Evolutionary conservation across 2,329 filamentous ascomycete species (phyloP).

Genomic region (Fusarium guadeloupense): DNA sequence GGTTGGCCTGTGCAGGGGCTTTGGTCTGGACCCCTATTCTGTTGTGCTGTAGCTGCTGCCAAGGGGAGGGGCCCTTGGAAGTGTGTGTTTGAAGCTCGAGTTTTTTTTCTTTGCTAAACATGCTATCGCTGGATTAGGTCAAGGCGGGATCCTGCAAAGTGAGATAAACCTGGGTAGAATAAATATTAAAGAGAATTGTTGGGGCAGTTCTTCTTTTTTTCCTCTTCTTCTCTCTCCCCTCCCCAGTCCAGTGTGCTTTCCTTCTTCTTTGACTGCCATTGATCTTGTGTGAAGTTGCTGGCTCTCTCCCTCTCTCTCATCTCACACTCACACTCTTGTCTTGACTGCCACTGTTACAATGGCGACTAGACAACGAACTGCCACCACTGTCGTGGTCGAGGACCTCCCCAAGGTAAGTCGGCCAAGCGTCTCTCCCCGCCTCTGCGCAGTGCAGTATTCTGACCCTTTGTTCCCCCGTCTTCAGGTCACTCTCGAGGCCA

Average conservation of each 20-base stretch:
- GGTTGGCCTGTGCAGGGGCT: constrained; percentile 27
- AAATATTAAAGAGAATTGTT: constrained; percentile 10
- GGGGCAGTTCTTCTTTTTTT: constrained; percentile 6
- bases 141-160: constrained; percentile 9
- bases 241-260: neutral
- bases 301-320: neutral
- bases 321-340: neutral
- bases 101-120: constrained; percentile 13
- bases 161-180: neutral
- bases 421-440: neutral
- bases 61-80: neutral
- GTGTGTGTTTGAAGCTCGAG: no score
- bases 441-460: neutral
- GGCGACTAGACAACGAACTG: constrained; percentile 41
- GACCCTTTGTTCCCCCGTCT: neutral
- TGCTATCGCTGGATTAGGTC: constrained; percentile 39
- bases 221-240: neutral
- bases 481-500: constrained; percentile 33
- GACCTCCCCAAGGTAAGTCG: constrained; percentile 24
- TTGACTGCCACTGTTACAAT: constrained; percentile 22
- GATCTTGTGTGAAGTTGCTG: neutral
- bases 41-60: neutral
- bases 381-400: constrained; percentile 37
- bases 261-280: neutral
- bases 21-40: constrained; percentile 41